Evolutionary conservation across 2,329 filamentous ascomycete genomes (phyloP).

Genomic region (Clarireedia homoeocarpa): DNA sequence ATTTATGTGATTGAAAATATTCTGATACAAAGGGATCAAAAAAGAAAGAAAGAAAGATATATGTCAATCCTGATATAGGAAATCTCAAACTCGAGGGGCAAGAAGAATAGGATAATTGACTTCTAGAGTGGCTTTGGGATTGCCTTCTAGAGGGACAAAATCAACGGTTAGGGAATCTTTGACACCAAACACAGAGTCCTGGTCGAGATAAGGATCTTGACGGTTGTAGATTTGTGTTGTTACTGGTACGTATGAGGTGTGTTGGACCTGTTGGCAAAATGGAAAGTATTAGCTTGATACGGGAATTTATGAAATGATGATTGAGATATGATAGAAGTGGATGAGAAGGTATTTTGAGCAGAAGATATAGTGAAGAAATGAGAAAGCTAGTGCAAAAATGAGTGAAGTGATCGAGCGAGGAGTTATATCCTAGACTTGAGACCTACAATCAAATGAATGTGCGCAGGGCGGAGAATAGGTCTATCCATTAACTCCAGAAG

Average conservation of each 20-base stretch:
- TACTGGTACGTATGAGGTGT: slow-evolving; percentile 50
- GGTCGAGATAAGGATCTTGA: slow-evolving; percentile 53
- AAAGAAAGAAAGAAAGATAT: too few species aligned
- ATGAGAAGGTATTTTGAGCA: too few species aligned
- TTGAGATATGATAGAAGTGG: neutral
- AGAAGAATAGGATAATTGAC: slow-evolving; percentile 26
- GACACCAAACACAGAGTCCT: slow-evolving; percentile 44
- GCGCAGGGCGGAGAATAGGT: slow-evolving; percentile 53
- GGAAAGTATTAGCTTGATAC: neutral
- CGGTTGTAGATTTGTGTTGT: slow-evolving; percentile 73
- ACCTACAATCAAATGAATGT: slow-evolving; percentile 54
- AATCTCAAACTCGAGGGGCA: slow-evolving; percentile 5
- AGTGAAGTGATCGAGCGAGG: neutral
- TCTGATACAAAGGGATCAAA: too few species aligned
- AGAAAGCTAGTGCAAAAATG: neutral
- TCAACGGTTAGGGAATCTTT: slow-evolving; percentile 44
- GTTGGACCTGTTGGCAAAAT: slow-evolving; percentile 12
- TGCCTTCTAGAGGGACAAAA: slow-evolving; percentile 38
- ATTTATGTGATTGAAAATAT: too few species aligned
- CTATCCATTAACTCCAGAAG: slow-evolving; percentile 50
- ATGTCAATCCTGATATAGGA: neutral
- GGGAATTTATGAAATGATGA: neutral
- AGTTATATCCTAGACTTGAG: neutral
- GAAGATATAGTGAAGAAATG: neutral
- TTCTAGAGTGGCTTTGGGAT: slow-evolving; percentile 29